Evolutionary conservation across 2,329 filamentous ascomycete species (phyloP).

Genomic region (Leptosphaerulina australis): DNA sequence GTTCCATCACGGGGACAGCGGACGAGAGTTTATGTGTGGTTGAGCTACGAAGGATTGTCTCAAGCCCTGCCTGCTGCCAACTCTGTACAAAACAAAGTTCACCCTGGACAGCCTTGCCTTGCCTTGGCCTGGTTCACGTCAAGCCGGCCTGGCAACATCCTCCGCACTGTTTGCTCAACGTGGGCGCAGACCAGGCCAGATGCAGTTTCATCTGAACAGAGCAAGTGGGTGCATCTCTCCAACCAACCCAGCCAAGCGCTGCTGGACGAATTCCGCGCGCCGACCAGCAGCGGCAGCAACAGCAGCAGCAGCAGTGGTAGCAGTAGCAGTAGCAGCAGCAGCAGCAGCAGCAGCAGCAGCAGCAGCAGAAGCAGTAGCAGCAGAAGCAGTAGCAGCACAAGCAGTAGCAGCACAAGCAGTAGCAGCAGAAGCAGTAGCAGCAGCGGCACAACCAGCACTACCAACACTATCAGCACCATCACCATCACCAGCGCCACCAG

Average conservation of each 20-base stretch:
- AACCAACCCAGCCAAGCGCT: not conserved
- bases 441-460: no score
- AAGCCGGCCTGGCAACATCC: conserved; percentile 12
- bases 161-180: conserved; percentile 16
- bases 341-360: no score
- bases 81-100: conserved; percentile 15
- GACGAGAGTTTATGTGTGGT: conserved; percentile 27
- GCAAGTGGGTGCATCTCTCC: conserved; percentile 9
- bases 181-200: conserved; percentile 16
- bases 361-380: no score
- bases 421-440: no score
- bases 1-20: conserved; percentile 34
- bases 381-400: no score
- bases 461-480: no score
- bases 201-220: conserved; percentile 11
- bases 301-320: no score
- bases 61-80: conserved; percentile 20
- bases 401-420: no score
- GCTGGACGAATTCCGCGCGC: not conserved
- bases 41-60: conserved; percentile 29
- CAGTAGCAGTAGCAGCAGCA: no score
- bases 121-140: conserved; percentile 20
- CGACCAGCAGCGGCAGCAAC: no score
- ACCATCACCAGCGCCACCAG: no score
- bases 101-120: conserved; percentile 23